Conservation (phyloP, 2,329 filamentous ascomycete genomes). For the Diaporthe amygdali region DNA sequence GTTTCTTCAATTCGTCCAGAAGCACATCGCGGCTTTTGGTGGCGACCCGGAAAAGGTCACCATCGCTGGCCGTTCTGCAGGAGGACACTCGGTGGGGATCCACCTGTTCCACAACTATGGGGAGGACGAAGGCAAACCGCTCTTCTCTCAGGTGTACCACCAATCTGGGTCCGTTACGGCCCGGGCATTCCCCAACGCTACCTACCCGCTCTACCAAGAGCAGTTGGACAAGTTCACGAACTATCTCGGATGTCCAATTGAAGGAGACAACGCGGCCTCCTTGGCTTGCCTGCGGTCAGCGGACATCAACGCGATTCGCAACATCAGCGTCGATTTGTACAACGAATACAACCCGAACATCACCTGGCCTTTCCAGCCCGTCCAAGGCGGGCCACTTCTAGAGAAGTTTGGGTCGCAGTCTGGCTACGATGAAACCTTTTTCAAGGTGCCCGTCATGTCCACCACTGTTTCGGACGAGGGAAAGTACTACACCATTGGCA, state of each 20-base stretch:
- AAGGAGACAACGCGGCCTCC: constrained; percentile 35
- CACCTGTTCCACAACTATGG: constrained; percentile 36
- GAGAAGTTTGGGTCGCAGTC: constrained; percentile 51
- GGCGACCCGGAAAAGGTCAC: constrained; percentile 29
- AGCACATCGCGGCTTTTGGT: constrained; percentile 30
- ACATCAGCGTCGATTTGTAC: constrained; percentile 44
- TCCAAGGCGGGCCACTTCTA: constrained; percentile 48
- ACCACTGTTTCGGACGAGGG: constrained; percentile 43
- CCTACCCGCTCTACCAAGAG: constrained; percentile 37
- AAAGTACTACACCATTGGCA: constrained; percentile 38
- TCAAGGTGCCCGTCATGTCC: constrained; percentile 42
- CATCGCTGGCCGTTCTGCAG: constrained; percentile 20
- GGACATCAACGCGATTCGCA: constrained; percentile 42
- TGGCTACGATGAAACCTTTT: constrained; percentile 43
- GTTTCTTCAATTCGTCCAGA: constrained; percentile 29
- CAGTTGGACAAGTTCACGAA: constrained; percentile 38
- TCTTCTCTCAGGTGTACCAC: constrained; percentile 41
- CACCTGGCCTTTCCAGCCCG: constrained; percentile 56
- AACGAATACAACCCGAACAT: constrained; percentile 42
- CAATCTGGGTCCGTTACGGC: constrained; percentile 45
- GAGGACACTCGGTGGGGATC: constrained; percentile 13
- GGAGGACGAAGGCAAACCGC: constrained; percentile 33
- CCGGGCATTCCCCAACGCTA: constrained; percentile 41
- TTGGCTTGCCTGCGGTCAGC: constrained; percentile 45
- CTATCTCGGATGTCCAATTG: constrained; percentile 35